Evolutionary conservation across 345 rosid genomes (phyloP).

Genomic region (Chamaenerion angustifolium): DNA sequence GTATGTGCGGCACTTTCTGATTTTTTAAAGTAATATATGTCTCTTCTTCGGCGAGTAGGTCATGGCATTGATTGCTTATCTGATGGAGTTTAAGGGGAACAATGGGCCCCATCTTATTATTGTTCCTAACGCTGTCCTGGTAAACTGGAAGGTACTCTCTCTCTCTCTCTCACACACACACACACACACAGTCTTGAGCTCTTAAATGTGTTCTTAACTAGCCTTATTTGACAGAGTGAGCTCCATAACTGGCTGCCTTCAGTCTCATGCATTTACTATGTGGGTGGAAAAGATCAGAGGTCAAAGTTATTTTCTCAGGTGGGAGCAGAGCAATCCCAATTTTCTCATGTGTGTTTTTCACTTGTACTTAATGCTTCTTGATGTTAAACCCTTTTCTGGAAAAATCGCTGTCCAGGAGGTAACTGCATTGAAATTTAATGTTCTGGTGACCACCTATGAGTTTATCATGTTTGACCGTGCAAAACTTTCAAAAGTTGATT

Average conservation of each 20-base stretch:
- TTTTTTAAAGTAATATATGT: no score
- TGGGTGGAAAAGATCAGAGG: slow-evolving; percentile 89
- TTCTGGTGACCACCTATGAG: slow-evolving; percentile 95
- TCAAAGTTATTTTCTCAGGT: slow-evolving; percentile 90
- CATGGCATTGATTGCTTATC: slow-evolving; percentile 96
- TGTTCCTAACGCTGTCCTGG: slow-evolving; percentile 97
- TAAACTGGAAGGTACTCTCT: slow-evolving; percentile 92
- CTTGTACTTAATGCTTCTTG: no score
- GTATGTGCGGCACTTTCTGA: no score
- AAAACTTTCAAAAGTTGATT: slow-evolving; percentile 91
- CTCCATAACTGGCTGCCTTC: slow-evolving; percentile 95
- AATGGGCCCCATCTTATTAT: slow-evolving; percentile 99
- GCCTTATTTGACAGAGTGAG: slow-evolving; percentile 64
- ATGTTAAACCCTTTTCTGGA: no score
- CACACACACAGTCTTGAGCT: no score
- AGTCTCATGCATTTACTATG: slow-evolving; percentile 88
- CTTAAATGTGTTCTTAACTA: slow-evolving; percentile 3
- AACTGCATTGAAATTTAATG: slow-evolving; percentile 89
- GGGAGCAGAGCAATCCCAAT: no score
- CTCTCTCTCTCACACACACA: neutral
- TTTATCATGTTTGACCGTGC: slow-evolving; percentile 98
- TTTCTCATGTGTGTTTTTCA: no score
- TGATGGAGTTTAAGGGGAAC: slow-evolving; percentile 99
- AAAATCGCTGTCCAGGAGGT: slow-evolving; percentile 47
- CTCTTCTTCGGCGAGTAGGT: slow-evolving; percentile 27